Percentiles rank a stretch among this genome's conserved stretches.
Evolutionary conservation across 2,329 filamentous ascomycete genomes (phyloP).

Genomic region (Alternaria panax): DNA sequence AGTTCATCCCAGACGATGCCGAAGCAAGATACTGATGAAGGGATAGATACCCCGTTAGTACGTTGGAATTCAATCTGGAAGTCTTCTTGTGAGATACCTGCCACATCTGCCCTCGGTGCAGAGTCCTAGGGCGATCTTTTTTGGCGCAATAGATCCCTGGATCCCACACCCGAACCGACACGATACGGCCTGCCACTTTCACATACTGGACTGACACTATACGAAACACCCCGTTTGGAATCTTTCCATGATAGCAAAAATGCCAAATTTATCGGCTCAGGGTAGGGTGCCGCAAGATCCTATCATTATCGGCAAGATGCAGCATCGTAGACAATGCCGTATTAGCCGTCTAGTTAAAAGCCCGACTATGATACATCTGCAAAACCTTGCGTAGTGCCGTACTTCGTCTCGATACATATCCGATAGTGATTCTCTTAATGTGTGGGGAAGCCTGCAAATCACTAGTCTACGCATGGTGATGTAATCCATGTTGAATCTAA

Average conservation of each 20-base stretch:
- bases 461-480: background rate
- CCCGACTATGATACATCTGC: background rate
- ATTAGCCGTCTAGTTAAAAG: background rate
- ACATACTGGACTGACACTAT: background rate
- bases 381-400: background rate
- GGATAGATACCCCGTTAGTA: constrained; percentile 84
- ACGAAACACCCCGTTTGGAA: background rate
- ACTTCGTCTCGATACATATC: background rate
- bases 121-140: background rate
- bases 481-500: background rate
- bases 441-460: background rate
- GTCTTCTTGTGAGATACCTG: constrained; percentile 75
- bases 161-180: background rate
- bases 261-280: background rate
- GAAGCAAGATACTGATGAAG: constrained; percentile 26
- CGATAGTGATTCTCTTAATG: background rate
- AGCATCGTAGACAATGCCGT: background rate
- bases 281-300: background rate
- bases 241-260: background rate
- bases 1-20: constrained; percentile 33
- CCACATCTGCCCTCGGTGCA: background rate
- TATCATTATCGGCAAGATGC: background rate
- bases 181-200: background rate
- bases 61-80: constrained; percentile 93
- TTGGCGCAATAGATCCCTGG: background rate